Conservation (phyloP, 495 filamentous ascomycete species). For the Ascodesmis nigricans region DNA sequence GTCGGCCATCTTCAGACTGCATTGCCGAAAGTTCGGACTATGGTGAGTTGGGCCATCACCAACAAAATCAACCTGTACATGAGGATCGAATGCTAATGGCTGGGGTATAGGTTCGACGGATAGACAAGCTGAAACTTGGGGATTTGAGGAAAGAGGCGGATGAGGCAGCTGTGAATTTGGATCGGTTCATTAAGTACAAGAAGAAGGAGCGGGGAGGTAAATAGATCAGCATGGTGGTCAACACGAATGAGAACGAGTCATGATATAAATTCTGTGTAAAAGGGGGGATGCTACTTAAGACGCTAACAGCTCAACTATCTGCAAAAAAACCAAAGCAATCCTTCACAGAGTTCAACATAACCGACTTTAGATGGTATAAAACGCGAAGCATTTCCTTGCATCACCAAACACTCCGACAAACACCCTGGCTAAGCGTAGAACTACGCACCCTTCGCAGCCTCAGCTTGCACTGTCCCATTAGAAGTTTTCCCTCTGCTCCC, state of each 20-base stretch:
- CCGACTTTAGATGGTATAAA: too few relatives aligned
- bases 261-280: slow-evolving; percentile 3
- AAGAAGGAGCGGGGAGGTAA: slow-evolving; percentile 24
- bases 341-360: too few relatives aligned
- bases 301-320: not conserved
- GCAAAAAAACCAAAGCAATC: slow-evolving; percentile 2
- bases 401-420: too few relatives aligned
- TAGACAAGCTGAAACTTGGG: slow-evolving; percentile 32
- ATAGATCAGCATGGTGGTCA: too few relatives aligned
- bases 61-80: not conserved
- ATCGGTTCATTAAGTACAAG: slow-evolving; percentile 38
- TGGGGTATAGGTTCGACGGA: slow-evolving; percentile 24
- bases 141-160: slow-evolving; percentile 34
- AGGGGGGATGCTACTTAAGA: slow-evolving; percentile 3
- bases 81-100: slow-evolving; percentile 3
- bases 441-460: too few relatives aligned
- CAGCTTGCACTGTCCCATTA: too few relatives aligned
- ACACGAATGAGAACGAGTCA: too few relatives aligned
- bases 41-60: slow-evolving; percentile 23
- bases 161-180: slow-evolving; percentile 34
- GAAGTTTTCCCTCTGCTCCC: too few relatives aligned
- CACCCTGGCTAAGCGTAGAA: too few relatives aligned
- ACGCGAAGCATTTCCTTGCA: too few relatives aligned
- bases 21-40: slow-evolving; percentile 28
- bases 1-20: slow-evolving; percentile 32